phyloP scores from a whole-genome alignment of 2,329 filamentous ascomycete genomes.

The Colletotrichum endophyticum region DNA sequence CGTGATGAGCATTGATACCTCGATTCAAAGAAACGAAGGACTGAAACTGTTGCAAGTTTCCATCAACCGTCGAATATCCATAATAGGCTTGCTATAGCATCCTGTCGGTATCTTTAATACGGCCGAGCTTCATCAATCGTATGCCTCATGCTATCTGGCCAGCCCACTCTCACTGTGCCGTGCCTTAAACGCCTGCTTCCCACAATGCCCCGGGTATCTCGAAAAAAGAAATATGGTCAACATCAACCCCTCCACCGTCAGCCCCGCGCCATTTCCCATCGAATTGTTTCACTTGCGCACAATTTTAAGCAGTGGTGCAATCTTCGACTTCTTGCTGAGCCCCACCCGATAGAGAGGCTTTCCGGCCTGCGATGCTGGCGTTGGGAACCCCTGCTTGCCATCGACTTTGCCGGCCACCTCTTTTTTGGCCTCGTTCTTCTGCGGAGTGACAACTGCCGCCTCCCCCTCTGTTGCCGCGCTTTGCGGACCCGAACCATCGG shows the following conservation, averaged over 20 bases:
- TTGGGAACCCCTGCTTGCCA: constrained; percentile 11
- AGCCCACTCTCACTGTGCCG: background rate
- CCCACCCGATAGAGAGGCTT: constrained; percentile 56
- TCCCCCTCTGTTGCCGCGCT: background rate
- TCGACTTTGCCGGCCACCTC: constrained; percentile 4
- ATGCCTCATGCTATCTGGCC: background rate
- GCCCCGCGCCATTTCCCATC: background rate
- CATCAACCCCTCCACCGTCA: background rate
- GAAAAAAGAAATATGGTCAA: background rate
- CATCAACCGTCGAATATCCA: background rate
- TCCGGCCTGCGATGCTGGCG: constrained; percentile 21
- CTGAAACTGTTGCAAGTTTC: background rate
- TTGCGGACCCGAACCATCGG: background rate
- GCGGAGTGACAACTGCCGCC: background rate
- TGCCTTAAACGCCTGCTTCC: background rate
- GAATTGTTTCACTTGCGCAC: constrained; percentile 40
- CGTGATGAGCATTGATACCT: background rate
- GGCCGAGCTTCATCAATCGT: background rate
- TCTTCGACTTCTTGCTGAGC: constrained; percentile 53
- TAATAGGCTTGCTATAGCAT: background rate
- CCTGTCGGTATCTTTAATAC: background rate
- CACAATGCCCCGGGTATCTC: constrained; percentile 2
- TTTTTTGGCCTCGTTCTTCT: constrained; percentile 15
- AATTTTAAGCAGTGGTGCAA: constrained; percentile 56
- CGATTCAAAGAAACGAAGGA: background rate